A percentile compares a stretch with the other conserved stretches of the same genome.
Conservation (phyloP, 495 filamentous ascomycete species). For the Apodospora peruviana region DNA sequence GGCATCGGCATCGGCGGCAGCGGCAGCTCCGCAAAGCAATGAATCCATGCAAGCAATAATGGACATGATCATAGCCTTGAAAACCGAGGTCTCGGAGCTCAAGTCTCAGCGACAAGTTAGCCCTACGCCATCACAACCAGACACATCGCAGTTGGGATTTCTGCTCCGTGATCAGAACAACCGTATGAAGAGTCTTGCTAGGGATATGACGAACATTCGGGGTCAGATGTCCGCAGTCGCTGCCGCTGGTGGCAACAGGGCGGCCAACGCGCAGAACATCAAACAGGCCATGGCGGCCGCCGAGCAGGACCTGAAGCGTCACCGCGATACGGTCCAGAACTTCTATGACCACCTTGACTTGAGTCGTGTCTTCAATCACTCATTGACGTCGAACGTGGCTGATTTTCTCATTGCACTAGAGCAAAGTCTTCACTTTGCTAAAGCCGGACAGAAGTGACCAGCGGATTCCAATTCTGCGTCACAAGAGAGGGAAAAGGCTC, state of each 20-base stretch:
- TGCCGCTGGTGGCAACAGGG: neutral
- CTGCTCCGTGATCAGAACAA: constrained; percentile 10
- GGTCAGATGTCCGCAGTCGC: too few relatives aligned
- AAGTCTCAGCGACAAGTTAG: constrained; percentile 1
- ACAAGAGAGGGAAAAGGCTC: neutral
- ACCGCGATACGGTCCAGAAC: constrained; percentile 7
- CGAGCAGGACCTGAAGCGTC: constrained; percentile 15
- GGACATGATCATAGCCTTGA: constrained; percentile 1
- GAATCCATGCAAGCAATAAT: constrained; percentile 13
- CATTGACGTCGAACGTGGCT: constrained; percentile 9
- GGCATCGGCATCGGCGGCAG: too few relatives aligned
- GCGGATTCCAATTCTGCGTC: neutral
- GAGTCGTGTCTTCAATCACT: neutral
- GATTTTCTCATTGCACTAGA: constrained; percentile 7
- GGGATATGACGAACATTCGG: constrained; percentile 2
- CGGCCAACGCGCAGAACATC: constrained; percentile 13
- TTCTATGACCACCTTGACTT: constrained; percentile 9
- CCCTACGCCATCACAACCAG: neutral
- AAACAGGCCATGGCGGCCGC: constrained; percentile 17
- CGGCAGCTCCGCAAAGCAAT: too few relatives aligned
- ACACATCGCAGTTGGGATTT: neutral
- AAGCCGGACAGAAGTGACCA: neutral
- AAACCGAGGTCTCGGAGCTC: constrained; percentile 10
- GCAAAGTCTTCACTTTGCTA: neutral
- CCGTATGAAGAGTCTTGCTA: constrained; percentile 1